These are phyloP conservation scores for Rhynchospora pubera DNA, from an alignment of 176 grass and related monocot genomes.

Conservation along the genomic window DNA sequence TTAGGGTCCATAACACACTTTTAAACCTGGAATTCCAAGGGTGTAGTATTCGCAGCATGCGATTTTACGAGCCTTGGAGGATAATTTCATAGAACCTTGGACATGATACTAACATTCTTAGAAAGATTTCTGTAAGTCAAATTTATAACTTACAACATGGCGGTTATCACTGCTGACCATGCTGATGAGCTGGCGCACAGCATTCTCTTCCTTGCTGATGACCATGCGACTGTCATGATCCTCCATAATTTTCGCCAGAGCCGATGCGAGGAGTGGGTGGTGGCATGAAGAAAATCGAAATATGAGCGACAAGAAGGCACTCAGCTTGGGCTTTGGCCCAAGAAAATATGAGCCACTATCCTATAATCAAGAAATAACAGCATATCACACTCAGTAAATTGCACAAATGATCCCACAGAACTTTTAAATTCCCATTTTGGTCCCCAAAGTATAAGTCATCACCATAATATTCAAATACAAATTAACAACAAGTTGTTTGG, in stretches of 20 bases:
- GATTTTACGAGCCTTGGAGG: neutral
- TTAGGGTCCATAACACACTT: neutral
- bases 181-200: conserved; percentile 80
- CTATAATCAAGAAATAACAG: conserved; percentile 40
- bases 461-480: neutral
- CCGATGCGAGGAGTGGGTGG: conserved; percentile 93
- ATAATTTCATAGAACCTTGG: neutral
- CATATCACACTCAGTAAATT: neutral
- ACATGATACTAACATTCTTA: neutral
- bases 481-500: neutral
- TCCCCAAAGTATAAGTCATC: neutral
- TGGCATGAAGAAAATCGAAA: conserved; percentile 99
- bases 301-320: conserved; percentile 94
- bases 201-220: conserved; percentile 96
- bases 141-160: conserved; percentile 59
- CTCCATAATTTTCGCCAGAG: conserved; percentile 90
- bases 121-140: neutral
- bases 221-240: conserved; percentile 73
- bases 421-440: neutral
- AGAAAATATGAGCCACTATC: conserved; percentile 90
- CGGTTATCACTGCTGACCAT: conserved; percentile 96
- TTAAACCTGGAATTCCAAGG: neutral
- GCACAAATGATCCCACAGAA: neutral
- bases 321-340: conserved; percentile 82
- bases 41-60: neutral